Base-by-base conservation (phyloP, 805 yeast species). In the Kodamaea neixiangensis region DNA sequence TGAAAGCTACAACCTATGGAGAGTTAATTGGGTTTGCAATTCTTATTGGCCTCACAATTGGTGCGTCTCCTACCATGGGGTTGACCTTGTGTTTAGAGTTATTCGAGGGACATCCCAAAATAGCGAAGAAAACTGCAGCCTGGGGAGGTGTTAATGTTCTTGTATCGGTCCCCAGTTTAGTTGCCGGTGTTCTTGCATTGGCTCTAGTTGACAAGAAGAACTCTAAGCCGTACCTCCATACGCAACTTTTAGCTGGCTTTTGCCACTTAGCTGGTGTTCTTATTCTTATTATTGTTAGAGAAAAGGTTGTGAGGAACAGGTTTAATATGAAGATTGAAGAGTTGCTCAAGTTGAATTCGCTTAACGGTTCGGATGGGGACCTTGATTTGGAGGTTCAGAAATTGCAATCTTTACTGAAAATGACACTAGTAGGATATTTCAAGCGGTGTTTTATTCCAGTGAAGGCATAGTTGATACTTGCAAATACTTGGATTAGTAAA, bases 231-330 rank as follows among this genome's bases (percentile, higher is more conserved):
- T 85, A 78, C 57, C 64, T 79, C 29, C 76, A 84, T 57, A 75
- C 86, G 1, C 89, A 84, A 57, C 71, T 83, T 1, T 84, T 82
- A 62, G 76, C 82, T 5, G 89, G 87, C 2, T 58, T 73, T 14
- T 64, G 78, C 44, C 78, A 76, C 55, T 59, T 77, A 15, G 65
- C 64, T 11, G 78, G 78, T 0, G 58, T 77, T 9, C 6, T 80
- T 2, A 51, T 80, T 21, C 63, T 78, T 46, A 51, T 80, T 1
- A 66, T 80, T 0, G 67, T 81, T 14, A 71, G 90, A 55, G 85
- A 82, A 54, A 72, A 74, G 70, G 68, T 78, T 45, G 78, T 84
- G 1, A 57, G 72, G 40, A 63, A 77, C 43, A 70, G 71, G 60
- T 52, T 82, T 7, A 49, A 51, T 7, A 33, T 5, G 31, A 40